These are phyloP conservation scores for Penicillium goetzii DNA, from an alignment of 495 filamentous ascomycete species.

Conservation along the genomic window DNA sequence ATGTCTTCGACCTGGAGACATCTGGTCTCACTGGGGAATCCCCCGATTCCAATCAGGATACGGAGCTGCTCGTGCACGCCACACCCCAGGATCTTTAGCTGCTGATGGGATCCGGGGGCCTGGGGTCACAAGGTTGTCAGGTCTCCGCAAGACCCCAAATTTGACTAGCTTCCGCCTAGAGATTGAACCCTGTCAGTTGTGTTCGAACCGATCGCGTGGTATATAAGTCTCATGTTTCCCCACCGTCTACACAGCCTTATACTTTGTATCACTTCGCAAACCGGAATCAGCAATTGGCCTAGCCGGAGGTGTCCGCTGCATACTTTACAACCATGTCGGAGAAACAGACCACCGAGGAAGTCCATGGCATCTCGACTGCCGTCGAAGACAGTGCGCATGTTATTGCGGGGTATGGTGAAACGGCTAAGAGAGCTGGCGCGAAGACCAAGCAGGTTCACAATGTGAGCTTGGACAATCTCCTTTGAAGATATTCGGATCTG, in stretches of 20 bases:
- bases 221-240: slow-evolving; percentile 30
- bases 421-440: slow-evolving; percentile 41
- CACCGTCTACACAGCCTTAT: slow-evolving; percentile 4
- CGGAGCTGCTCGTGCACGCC: slow-evolving; percentile 30
- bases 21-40: slow-evolving; percentile 28
- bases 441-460: slow-evolving; percentile 56
- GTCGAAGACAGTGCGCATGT: slow-evolving; percentile 30
- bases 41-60: slow-evolving; percentile 33
- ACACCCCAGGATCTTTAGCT: slow-evolving; percentile 21
- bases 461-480: slow-evolving; percentile 34
- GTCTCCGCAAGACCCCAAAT: slow-evolving; percentile 23
- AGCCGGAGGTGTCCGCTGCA: slow-evolving; percentile 1
- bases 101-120: slow-evolving; percentile 18
- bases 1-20: neutral
- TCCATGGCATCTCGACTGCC: slow-evolving; percentile 28
- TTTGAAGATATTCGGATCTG: neutral
- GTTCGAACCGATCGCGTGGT: slow-evolving; percentile 16
- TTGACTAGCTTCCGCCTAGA: slow-evolving; percentile 14
- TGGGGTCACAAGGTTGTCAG: slow-evolving; percentile 26
- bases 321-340: slow-evolving; percentile 25
- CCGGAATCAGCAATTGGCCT: slow-evolving; percentile 5
- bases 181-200: slow-evolving; percentile 11
- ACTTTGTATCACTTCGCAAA: slow-evolving; percentile 3
- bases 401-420: slow-evolving; percentile 37
- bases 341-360: slow-evolving; percentile 22